Conservation (phyloP, 2,329 filamentous ascomycete genomes). For the Tetracladium maxilliforme region DNA sequence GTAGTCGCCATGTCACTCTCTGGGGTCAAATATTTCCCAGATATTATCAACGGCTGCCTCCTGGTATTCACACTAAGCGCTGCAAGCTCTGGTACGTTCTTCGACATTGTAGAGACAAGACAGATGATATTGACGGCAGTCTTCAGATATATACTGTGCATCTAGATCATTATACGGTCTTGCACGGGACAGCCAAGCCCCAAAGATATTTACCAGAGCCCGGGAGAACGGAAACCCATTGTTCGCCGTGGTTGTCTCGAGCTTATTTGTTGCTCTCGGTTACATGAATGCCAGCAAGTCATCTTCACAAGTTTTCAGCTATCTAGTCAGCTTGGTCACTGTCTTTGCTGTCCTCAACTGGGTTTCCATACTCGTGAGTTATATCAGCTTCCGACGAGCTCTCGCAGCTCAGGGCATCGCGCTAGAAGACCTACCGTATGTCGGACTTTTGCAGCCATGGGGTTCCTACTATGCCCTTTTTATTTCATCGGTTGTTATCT, state of each 20-base stretch:
- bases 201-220: slow-evolving; percentile 40
- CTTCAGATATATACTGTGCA: slow-evolving; percentile 60
- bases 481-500: slow-evolving; percentile 46
- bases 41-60: slow-evolving; percentile 66
- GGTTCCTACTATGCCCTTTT: slow-evolving; percentile 51
- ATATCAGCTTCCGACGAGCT: slow-evolving; percentile 50
- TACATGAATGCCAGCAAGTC: slow-evolving; percentile 50
- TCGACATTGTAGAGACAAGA: no score
- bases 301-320: slow-evolving; percentile 51
- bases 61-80: slow-evolving; percentile 67
- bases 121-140: no score
- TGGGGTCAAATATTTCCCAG: slow-evolving; percentile 46
- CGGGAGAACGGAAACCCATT: slow-evolving; percentile 49
- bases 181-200: slow-evolving; percentile 48
- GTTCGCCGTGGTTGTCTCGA: slow-evolving; percentile 38
- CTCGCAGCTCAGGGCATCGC: slow-evolving; percentile 39
- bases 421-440: slow-evolving; percentile 43
- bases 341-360: slow-evolving; percentile 58
- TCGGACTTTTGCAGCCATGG: slow-evolving; percentile 46
- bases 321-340: slow-evolving; percentile 57
- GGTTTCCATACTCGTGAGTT: slow-evolving; percentile 49
- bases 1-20: slow-evolving; percentile 45
- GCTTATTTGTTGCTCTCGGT: slow-evolving; percentile 45
- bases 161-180: slow-evolving; percentile 54
- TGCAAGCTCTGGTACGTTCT: no score